Conservation (phyloP, 1,284 basidiomycete species). For the Stygiomarasmius scandens region DNA sequence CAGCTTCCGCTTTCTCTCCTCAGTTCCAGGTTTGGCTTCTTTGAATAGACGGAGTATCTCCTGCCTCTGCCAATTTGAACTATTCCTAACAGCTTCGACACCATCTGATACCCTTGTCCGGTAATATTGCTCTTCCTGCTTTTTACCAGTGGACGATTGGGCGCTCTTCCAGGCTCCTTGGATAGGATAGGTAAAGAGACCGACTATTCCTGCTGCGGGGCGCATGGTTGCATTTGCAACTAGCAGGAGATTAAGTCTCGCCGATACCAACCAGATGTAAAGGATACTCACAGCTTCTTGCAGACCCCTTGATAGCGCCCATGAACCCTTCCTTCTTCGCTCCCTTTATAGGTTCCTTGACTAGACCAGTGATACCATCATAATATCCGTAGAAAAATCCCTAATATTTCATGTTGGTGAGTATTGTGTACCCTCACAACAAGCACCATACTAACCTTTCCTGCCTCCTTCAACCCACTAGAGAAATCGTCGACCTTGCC, state of each 20-base stretch:
- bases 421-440: too few species aligned
- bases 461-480: slow-evolving; percentile 50
- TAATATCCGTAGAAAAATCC: slow-evolving; percentile 30
- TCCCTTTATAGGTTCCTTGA: slow-evolving; percentile 51
- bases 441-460: slow-evolving; percentile 33
- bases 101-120: slow-evolving; percentile 42
- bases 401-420: not conserved
- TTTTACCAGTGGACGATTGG: slow-evolving; percentile 32
- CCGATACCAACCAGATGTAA: not conserved
- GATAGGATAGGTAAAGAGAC: slow-evolving; percentile 44
- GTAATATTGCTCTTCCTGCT: slow-evolving; percentile 35
- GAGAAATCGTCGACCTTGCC: slow-evolving; percentile 44
- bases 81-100: slow-evolving; percentile 33
- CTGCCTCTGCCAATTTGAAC: slow-evolving; percentile 33
- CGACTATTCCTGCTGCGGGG: slow-evolving; percentile 49
- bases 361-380: slow-evolving; percentile 56
- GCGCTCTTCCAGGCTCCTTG: slow-evolving; percentile 43
- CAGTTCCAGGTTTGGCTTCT: slow-evolving; percentile 32
- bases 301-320: slow-evolving; percentile 52
- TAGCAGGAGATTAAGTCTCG: slow-evolving; percentile 18
- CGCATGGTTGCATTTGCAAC: slow-evolving; percentile 47
- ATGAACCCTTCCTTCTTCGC: slow-evolving; percentile 51
- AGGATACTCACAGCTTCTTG: slow-evolving; percentile 43
- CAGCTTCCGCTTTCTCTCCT: slow-evolving; percentile 37
- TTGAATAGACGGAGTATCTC: slow-evolving; percentile 43